Evolutionary conservation across 2,329 filamentous ascomycete genomes (phyloP).

Genomic region (Fusarium mexicanum): DNA sequence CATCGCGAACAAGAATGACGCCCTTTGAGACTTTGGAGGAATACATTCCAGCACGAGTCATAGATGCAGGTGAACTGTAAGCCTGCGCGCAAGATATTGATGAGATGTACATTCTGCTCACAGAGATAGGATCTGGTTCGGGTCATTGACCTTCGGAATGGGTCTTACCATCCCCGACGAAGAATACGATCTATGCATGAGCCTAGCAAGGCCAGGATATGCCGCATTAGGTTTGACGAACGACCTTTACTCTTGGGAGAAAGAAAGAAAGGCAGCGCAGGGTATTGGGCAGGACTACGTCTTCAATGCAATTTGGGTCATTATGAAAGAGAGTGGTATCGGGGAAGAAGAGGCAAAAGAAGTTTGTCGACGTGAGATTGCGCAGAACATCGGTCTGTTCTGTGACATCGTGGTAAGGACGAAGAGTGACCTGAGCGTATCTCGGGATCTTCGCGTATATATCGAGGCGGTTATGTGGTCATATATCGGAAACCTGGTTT

Average conservation of each 20-base stretch:
- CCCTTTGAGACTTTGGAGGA: too few relatives aligned
- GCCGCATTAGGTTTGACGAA: neutral
- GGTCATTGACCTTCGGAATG: neutral
- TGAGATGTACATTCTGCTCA: neutral
- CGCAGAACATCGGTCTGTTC: neutral
- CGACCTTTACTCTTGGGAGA: neutral
- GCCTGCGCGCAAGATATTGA: too few relatives aligned
- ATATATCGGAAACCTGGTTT: neutral
- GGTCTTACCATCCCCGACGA: neutral
- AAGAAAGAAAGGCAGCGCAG: neutral
- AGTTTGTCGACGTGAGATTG: neutral
- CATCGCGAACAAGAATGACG: too few relatives aligned
- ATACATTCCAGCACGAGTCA: neutral
- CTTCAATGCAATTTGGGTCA: neutral
- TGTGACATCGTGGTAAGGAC: neutral
- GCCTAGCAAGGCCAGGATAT: neutral
- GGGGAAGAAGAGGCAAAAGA: neutral
- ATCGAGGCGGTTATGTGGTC: neutral
- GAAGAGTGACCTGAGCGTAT: fast-evolving
- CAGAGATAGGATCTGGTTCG: neutral
- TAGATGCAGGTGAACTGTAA: neutral
- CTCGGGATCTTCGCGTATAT: neutral
- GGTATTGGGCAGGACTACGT: neutral
- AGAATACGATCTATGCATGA: neutral
- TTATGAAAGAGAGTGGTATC: neutral